Evolutionary conservation across 768 basidiomycete species (phyloP).

Genomic region (Pleurotus citrinopileatus): DNA sequence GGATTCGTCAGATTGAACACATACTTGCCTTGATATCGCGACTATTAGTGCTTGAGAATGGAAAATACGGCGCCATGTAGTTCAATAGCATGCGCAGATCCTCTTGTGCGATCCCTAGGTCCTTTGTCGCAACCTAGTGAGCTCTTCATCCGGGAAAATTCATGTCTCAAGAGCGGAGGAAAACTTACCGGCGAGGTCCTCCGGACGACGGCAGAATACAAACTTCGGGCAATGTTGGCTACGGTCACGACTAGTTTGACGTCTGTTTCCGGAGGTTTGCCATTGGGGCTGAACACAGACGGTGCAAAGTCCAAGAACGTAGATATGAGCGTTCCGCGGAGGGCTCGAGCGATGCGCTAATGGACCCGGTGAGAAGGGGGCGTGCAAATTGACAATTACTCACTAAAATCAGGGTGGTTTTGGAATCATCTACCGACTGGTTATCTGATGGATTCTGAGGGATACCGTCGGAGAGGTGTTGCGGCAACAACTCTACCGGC

Average conservation of each 20-base stretch:
- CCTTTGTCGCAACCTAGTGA: not conserved
- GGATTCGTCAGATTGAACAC: not conserved
- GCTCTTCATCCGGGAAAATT: too few relatives aligned
- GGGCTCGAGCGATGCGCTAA: conserved; percentile 65
- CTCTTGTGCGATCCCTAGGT: conserved; percentile 28
- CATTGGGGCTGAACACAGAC: conserved; percentile 68
- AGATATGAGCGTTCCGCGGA: conserved; percentile 79
- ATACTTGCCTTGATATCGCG: conserved; percentile 57
- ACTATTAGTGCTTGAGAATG: conserved; percentile 50
- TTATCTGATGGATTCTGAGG: not conserved
- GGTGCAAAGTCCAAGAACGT: conserved; percentile 89
- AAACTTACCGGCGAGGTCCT: conserved; percentile 35
- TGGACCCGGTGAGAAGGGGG: conserved; percentile 8
- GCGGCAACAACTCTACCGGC: not conserved
- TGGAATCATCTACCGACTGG: not conserved
- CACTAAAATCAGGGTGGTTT: not conserved
- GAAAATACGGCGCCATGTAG: conserved; percentile 84
- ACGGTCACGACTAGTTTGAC: conserved; percentile 57
- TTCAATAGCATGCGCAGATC: conserved; percentile 60
- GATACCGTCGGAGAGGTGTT: not conserved
- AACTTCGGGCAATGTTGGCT: conserved; percentile 49
- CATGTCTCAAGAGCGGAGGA: too few relatives aligned
- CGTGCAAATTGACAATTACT: not conserved
- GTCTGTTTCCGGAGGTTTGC: conserved; percentile 57
- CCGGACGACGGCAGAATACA: conserved; percentile 60